Evolutionary conservation across 305 asterid genomes (phyloP).

Genomic region (Petunia hybrid): DNA sequence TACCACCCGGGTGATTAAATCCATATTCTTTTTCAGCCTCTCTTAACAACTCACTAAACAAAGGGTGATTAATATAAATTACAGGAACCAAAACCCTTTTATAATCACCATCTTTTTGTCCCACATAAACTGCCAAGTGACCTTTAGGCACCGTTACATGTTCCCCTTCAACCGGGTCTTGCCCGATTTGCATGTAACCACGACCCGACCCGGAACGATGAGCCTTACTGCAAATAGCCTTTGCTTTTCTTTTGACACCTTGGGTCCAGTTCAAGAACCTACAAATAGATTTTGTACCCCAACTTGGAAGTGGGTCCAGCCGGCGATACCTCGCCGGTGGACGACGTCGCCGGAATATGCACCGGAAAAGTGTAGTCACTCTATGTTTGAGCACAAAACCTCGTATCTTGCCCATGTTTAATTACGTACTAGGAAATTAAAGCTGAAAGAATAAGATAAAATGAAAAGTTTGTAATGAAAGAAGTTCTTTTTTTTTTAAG

Average conservation of each 20-base stretch:
- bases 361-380: constrained; percentile 60
- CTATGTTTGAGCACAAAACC: constrained; percentile 74
- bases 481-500: constrained; percentile 34
- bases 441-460: neutral
- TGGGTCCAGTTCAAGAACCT: constrained; percentile 56
- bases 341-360: constrained; percentile 46
- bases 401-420: constrained; percentile 54
- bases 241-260: constrained; percentile 55
- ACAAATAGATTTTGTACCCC: constrained; percentile 45
- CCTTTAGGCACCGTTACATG: constrained; percentile 67
- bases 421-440: neutral
- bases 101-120: constrained; percentile 73
- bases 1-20: constrained; percentile 63
- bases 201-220: constrained; percentile 32
- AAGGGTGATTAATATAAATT: constrained; percentile 77
- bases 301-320: constrained; percentile 31
- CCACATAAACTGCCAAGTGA: constrained; percentile 84
- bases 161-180: constrained; percentile 47
- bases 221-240: constrained; percentile 47
- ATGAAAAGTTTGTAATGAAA: neutral
- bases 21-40: constrained; percentile 88
- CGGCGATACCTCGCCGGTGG: constrained; percentile 43
- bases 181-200: constrained; percentile 57
- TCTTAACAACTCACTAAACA: constrained; percentile 70
- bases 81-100: constrained; percentile 79